A percentile compares a stretch with the other conserved stretches of the same genome.
These are phyloP conservation scores for Tephrocybe sp. DNA, from an alignment of 768 basidiomycete species.

Conservation along the genomic window DNA sequence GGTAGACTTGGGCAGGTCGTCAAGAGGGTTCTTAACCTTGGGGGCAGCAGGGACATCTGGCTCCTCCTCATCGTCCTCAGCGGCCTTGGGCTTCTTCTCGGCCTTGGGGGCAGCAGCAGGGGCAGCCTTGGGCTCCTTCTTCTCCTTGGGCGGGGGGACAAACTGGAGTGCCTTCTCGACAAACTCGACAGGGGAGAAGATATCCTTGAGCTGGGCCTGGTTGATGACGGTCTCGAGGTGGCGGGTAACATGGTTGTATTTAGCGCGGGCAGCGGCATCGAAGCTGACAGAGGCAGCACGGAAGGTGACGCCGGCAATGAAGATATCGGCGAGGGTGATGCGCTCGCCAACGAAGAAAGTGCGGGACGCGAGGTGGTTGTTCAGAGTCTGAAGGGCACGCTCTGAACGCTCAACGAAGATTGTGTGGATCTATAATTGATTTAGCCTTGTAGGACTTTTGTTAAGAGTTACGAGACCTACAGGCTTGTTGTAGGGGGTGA, in stretches of 20 bases:
- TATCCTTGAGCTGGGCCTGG: conserved; percentile 71
- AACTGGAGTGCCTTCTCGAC: conserved; percentile 72
- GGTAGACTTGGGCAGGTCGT: conserved; percentile 82
- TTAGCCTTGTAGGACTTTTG: not conserved
- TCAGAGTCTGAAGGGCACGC: conserved; percentile 64
- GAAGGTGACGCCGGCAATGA: conserved; percentile 58
- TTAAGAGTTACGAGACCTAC: too few relatives aligned
- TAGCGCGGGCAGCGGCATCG: conserved; percentile 65
- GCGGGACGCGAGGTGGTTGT: conserved; percentile 69
- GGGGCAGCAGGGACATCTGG: conserved; percentile 75
- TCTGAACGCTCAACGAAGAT: conserved; percentile 50
- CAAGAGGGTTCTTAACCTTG: conserved; percentile 93
- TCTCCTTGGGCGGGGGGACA: conserved; percentile 75
- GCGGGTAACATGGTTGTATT: conserved; percentile 78
- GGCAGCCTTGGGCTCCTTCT: conserved; percentile 64
- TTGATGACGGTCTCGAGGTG: conserved; percentile 86
- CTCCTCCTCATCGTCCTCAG: conserved; percentile 76
- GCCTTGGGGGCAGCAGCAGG: conserved; percentile 53
- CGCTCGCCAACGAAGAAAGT: conserved; percentile 95
- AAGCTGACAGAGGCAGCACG: conserved; percentile 54
- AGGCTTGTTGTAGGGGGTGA: conserved; percentile 80
- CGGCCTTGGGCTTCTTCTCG: conserved; percentile 63
- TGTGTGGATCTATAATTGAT: conserved; percentile 53
- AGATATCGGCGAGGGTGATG: conserved; percentile 90
- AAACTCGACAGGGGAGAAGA: conserved; percentile 62